A percentile compares a stretch with the other conserved stretches of the same genome.
These are phyloP conservation scores for Protea cynaroides DNA, from an alignment of 164 flowering plant species.

Conservation along the genomic window DNA sequence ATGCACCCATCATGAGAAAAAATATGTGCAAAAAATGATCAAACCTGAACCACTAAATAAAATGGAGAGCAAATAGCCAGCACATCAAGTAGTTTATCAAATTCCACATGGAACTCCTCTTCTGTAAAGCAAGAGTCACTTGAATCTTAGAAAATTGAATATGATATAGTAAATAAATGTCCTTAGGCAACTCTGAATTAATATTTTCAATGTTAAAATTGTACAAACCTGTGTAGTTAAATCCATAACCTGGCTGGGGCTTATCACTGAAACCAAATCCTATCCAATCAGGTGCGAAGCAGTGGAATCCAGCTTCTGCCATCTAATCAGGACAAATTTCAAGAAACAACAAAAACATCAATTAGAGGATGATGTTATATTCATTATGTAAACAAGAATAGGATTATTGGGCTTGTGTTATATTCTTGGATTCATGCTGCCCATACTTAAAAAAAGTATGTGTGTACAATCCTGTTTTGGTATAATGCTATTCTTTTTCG, in stretches of 20 bases:
- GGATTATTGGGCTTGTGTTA: not conserved
- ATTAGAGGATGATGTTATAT: not conserved
- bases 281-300: conserved; percentile 98
- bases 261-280: conserved; percentile 99
- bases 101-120: conserved; percentile 80
- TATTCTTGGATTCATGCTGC: too few relatives aligned
- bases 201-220: not conserved
- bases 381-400: not conserved
- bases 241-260: conserved; percentile 94
- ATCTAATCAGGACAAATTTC: conserved; percentile 32
- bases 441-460: too few relatives aligned
- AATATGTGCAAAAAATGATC: conserved; percentile 7
- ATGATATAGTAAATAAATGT: conserved; percentile 1
- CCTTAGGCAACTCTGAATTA: not conserved
- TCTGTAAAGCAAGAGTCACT: conserved; percentile 37
- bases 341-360: not conserved
- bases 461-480: too few relatives aligned
- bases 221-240: conserved; percentile 71
- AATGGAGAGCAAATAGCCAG: conserved; percentile 68
- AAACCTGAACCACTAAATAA: conserved; percentile 79
- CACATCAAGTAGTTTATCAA: conserved; percentile 64
- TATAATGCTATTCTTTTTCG: too few relatives aligned
- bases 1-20: not conserved
- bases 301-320: conserved; percentile 92
- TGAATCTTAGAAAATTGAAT: conserved; percentile 9